A percentile compares a stretch with the other conserved stretches of the same genome.
phyloP scores from a whole-genome alignment of 1,139 yeast species.

The Nadsonia commutata region DNA sequence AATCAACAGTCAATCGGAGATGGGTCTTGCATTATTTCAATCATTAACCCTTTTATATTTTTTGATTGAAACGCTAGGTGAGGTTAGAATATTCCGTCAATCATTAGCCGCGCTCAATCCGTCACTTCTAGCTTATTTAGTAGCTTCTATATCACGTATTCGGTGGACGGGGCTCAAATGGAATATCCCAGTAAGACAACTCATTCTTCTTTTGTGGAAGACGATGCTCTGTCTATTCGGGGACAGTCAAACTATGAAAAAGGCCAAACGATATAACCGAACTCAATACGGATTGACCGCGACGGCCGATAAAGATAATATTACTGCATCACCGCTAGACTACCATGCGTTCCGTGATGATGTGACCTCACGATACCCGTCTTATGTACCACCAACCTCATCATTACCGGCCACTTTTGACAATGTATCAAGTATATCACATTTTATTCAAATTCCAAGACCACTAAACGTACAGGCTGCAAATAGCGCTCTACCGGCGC shows the following conservation, averaged over 20 bases:
- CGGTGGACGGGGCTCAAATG: constrained; percentile 32
- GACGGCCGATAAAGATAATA: constrained; percentile 15
- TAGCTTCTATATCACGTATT: constrained; percentile 49
- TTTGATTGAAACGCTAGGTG: constrained; percentile 25
- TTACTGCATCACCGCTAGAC: constrained; percentile 61
- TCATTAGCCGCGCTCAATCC: constrained; percentile 22
- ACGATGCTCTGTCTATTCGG: constrained; percentile 55
- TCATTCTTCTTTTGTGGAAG: constrained; percentile 41
- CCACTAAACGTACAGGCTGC: constrained; percentile 40
- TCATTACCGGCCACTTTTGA: constrained; percentile 33
- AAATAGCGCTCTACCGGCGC: constrained; percentile 43
- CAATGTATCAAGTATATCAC: constrained; percentile 28
- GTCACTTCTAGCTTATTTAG: constrained; percentile 30
- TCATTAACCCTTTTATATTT: constrained; percentile 41
- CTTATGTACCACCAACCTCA: constrained; percentile 37
- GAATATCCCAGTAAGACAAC: constrained; percentile 29
- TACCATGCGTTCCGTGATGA: constrained; percentile 70
- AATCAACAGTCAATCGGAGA: constrained; percentile 9
- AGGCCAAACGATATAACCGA: constrained; percentile 38
- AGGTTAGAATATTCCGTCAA: constrained; percentile 14
- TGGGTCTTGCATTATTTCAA: constrained; percentile 24
- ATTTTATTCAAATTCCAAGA: constrained; percentile 40
- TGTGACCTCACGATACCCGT: constrained; percentile 58
- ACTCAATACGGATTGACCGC: constrained; percentile 29
- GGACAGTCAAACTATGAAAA: constrained; percentile 27